Conservation (phyloP, 2,329 filamentous ascomycete species). For the Neophaeococcomyces mojaviensis region DNA sequence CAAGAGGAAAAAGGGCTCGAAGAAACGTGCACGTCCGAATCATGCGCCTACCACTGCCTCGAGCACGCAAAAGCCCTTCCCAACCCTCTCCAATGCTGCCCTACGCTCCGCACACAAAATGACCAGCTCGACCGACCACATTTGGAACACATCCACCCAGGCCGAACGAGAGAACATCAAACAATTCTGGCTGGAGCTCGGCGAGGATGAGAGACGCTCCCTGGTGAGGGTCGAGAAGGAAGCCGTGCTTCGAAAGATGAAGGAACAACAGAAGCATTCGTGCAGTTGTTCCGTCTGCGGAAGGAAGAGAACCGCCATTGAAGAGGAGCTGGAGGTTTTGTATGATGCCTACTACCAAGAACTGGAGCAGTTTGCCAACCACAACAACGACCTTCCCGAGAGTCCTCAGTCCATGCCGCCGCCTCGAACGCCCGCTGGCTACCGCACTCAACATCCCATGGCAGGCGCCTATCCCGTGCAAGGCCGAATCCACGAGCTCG, state of each 20-base stretch:
- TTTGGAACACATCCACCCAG: conserved; percentile 93
- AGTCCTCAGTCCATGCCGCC: conserved; percentile 62
- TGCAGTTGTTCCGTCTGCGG: conserved; percentile 98
- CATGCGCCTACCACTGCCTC: conserved; percentile 21
- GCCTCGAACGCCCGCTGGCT: conserved; percentile 52
- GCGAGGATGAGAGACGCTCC: conserved; percentile 89
- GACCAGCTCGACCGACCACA: conserved; percentile 61
- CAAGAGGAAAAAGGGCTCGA: conserved; percentile 26
- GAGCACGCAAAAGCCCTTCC: conserved; percentile 33
- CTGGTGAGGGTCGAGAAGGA: conserved; percentile 98
- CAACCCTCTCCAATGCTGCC: conserved; percentile 36
- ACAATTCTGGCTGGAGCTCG: conserved; percentile 92
- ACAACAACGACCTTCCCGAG: conserved; percentile 56
- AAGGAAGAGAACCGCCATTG: conserved; percentile 90
- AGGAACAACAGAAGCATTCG: conserved; percentile 98
- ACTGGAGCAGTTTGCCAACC: conserved; percentile 92
- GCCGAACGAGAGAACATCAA: conserved; percentile 97
- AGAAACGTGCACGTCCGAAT: conserved; percentile 12
- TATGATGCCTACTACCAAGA: conserved; percentile 99
- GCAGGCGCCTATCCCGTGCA: conserved; percentile 49
- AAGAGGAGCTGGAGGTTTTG: conserved; percentile 92
- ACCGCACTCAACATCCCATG: conserved; percentile 32
- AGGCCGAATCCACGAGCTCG: conserved; percentile 57
- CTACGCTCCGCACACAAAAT: conserved; percentile 38
- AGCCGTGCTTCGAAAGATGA: conserved; percentile 97